Conservation (phyloP, 2,329 filamentous ascomycete species). For the Dactylellina leptospora region DNA sequence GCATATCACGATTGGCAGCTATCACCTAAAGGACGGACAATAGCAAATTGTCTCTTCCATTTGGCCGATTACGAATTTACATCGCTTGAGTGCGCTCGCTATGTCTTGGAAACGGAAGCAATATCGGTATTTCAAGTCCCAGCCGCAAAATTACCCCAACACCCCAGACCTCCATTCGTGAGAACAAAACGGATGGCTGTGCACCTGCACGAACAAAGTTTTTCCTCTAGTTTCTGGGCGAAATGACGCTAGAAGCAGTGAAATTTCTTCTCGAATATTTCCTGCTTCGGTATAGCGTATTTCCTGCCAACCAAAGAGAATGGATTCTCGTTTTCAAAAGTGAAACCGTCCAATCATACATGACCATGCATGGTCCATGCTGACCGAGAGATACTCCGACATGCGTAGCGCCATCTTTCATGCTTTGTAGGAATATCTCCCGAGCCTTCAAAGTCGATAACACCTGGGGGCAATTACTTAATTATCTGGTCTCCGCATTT, state of each 20-base stretch:
- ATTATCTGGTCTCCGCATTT: no score
- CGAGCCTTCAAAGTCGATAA: no score
- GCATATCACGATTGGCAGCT: no score
- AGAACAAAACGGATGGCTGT: neutral
- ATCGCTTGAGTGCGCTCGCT: neutral
- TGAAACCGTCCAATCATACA: slow-evolving; percentile 6
- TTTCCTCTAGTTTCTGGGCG: neutral
- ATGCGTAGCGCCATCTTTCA: no score
- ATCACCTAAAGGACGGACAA: no score
- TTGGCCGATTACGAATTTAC: neutral
- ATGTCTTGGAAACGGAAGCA: no score
- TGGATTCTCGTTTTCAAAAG: slow-evolving; percentile 6
- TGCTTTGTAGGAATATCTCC: no score
- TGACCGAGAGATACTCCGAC: slow-evolving; percentile 43
- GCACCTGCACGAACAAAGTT: neutral
- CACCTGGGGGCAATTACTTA: no score
- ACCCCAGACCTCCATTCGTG: neutral
- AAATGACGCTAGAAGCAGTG: slow-evolving; percentile 10
- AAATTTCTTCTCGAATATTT: slow-evolving; percentile 51
- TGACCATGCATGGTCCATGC: no score
- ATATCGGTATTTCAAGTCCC: slow-evolving; percentile 25
- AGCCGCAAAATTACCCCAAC: neutral
- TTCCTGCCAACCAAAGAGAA: neutral
- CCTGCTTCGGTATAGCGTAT: slow-evolving; percentile 27
- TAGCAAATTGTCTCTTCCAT: slow-evolving; percentile 10